These are phyloP conservation scores for Talaromyces wortmannii DNA, from an alignment of 495 filamentous ascomycete species.

Conservation along the genomic window DNA sequence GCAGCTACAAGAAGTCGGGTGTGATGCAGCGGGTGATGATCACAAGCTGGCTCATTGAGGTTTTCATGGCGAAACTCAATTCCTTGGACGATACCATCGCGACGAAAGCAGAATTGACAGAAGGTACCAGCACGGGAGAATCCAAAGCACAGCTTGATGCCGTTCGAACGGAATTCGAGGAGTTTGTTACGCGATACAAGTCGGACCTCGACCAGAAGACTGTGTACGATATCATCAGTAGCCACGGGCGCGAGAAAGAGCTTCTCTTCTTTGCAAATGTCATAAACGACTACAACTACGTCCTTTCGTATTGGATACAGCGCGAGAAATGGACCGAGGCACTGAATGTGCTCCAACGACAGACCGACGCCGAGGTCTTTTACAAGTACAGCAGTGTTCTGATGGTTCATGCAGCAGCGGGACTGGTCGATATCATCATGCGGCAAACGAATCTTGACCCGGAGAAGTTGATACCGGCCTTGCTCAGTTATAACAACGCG, in stretches of 20 bases:
- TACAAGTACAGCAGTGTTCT: conserved; percentile 95
- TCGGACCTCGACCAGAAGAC: conserved; percentile 83
- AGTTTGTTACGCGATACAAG: conserved; percentile 79
- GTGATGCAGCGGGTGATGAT: conserved; percentile 95
- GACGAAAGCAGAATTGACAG: conserved; percentile 77
- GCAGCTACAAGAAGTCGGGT: conserved; percentile 71
- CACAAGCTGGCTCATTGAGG: conserved; percentile 87
- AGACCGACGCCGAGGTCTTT: conserved; percentile 87
- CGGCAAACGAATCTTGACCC: conserved; percentile 83
- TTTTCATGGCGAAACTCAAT: conserved; percentile 97
- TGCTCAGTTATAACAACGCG: conserved; percentile 87
- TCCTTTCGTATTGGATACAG: conserved; percentile 95
- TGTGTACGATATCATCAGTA: conserved; percentile 91
- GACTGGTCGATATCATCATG: conserved; percentile 89
- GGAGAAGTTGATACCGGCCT: conserved; percentile 81
- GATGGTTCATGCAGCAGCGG: conserved; percentile 78
- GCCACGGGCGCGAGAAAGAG: conserved; percentile 89
- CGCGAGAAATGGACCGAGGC: conserved; percentile 91
- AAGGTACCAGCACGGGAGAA: conserved; percentile 59
- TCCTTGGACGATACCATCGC: conserved; percentile 89
- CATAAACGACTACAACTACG: conserved; percentile 87
- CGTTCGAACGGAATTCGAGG: conserved; percentile 73
- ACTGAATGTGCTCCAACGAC: conserved; percentile 78
- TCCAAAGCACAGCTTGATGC: conserved; percentile 63
- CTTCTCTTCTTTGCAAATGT: conserved; percentile 83